Evolutionary conservation across 2,329 filamentous ascomycete genomes (phyloP).

Genomic region (Colletotrichum theobromicola): DNA sequence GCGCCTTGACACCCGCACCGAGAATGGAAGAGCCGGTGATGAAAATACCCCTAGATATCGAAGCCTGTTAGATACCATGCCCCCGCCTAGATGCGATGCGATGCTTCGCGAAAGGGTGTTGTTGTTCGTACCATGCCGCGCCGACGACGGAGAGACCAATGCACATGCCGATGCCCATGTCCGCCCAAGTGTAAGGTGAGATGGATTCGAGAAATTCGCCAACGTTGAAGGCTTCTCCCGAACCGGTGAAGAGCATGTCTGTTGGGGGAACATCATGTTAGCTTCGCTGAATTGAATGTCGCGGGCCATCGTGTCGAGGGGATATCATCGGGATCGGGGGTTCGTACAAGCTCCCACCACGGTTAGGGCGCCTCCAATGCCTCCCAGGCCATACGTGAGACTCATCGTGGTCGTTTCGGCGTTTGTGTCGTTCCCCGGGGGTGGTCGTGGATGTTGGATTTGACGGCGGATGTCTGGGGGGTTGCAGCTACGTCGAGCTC

Average conservation of each 20-base stretch:
- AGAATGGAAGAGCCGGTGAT: conserved; percentile 98
- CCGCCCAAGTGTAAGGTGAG: conserved; percentile 94
- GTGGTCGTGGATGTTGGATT: conserved; percentile 13
- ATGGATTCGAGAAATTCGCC: conserved; percentile 93
- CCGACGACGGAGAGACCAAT: conserved; percentile 96
- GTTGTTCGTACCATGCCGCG: conserved; percentile 81
- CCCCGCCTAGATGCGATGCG: not conserved
- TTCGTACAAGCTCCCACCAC: conserved; percentile 81
- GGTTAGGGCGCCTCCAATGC: conserved; percentile 69
- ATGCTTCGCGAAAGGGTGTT: not conserved
- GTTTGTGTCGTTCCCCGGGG: conserved; percentile 21
- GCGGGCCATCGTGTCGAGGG: not conserved
- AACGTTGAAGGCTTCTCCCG: conserved; percentile 96
- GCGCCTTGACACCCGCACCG: conserved; percentile 94
- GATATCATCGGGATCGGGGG: conserved; percentile 6
- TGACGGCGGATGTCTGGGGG: conserved; percentile 7
- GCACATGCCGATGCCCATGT: conserved; percentile 88
- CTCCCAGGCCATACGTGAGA: conserved; percentile 73
- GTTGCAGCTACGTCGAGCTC: conserved; percentile 25
- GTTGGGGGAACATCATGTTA: conserved; percentile 20
- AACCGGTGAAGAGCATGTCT: conserved; percentile 99
- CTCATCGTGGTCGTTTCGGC: conserved; percentile 61
- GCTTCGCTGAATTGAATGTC: not conserved
- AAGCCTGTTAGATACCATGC: not conserved
- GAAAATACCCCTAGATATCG: conserved; percentile 84